Base-by-base conservation (phyloP, 164 flowering plant genomes). In the Stephania yunnanensis region DNA sequence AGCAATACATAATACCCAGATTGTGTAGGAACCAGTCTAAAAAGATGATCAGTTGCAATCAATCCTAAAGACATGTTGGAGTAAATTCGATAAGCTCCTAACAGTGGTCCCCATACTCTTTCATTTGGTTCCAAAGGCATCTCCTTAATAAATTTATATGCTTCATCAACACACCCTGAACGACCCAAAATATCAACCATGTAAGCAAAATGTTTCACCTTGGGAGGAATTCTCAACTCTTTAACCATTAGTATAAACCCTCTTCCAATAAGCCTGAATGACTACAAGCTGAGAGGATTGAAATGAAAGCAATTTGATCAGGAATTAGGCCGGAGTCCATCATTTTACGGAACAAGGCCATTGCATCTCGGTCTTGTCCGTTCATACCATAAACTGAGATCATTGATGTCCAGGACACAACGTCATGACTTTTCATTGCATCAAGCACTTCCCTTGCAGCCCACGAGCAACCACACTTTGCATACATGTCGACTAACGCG, bases 171-270 rank as follows among this genome's bases (percentile, higher is more conserved):
- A 45, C 30, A 58, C n/a, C 86, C 86, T 7, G 84, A 82, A 17
- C 86, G 80, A 20, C 86, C 86, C 66, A 83, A 70, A 53, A 83
- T 72, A 75, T 85, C 86, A 52, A 85, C 84, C 84, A 85, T 80
- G 71, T 84, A 85, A 31, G 84, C 46, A 75, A 44, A 83, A 20
- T 85, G 87, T 61, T 85, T 85, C 67, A 85, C 68, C 73, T 80
- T 78, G 0, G 81, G 87, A 52, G 71, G 78, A 46, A 85, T 79
- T 44, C 68, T 77, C 70, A 83, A 81, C 12, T 80, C 64, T 15
- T 81, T 75, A 2, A 69, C 71, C 86, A 82, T 80, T 64, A 79
- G 36, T 17, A 71, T 71, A 42, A 70, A 67, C 75, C 84, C 72
- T 84, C 77, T 2, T 72, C 61, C 70, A 82, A 70, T 70, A 84